Base-by-base conservation (phyloP, 2,329 filamentous ascomycete species). In the Sporothrix variecibatus region DNA sequence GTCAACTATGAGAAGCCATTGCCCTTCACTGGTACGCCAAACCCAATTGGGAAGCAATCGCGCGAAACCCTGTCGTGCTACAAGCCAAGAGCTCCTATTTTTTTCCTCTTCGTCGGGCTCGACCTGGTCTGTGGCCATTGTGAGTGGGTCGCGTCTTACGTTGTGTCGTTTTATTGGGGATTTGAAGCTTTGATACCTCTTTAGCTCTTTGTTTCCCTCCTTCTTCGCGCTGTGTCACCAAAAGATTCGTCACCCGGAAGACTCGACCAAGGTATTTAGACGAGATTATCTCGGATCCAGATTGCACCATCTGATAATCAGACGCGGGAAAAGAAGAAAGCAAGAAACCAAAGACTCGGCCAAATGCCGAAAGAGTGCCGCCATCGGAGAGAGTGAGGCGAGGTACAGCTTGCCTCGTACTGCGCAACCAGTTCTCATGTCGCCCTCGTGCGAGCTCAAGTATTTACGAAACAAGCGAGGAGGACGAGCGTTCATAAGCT, bases 211-310 rank as follows among this genome's bases (percentile, higher is more conserved):
- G 9, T 2, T 49, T 68, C 11, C 38, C 40, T 68, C 64, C 4
- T 46, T 17, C n/a, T 28, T 20, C 15, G 23, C n/a, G 40, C n/a
- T 28, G n/a, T 8, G 12, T 56, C 51, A 56, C 51, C 7, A 26
- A 23, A 38, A 31, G 8, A 68, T 43, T 40, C 34, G 60, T 23
- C 60, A 64, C n/a, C 28, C 28, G 28, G 15, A 60, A 17, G 56
- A 20, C 20, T 64, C 34, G 26, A 43, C 23, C 60, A 20, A 64
- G 60, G 31, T 49, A 0, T 40, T 40, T 62, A 1, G 58, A 65
- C 60, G 60, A 65, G 60, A 65, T 65, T 65, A 46, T 67, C 62
- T 67, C 40, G 38, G 62, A 49, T 68, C 40, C 34, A 28, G 64
- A 49, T 20, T 17, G 26, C n/a, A 68, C 12, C 23, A 68, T 68